Evolutionary conservation across 306 rosid species (phyloP).

Genomic region (Luffa acutangula): DNA sequence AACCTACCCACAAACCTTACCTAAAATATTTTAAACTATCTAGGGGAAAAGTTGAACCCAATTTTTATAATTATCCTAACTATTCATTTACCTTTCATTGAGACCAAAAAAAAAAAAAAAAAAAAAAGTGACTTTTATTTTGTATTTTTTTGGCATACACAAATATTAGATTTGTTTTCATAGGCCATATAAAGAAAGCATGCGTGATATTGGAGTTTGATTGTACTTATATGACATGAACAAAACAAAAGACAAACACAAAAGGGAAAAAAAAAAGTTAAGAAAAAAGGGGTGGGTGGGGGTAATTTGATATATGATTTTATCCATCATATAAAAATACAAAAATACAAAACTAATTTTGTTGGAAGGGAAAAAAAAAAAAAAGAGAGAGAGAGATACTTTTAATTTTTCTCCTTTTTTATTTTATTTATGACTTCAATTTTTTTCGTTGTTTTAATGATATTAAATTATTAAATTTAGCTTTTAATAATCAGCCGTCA

Average conservation of each 20-base stretch:
- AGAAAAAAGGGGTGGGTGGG: not conserved
- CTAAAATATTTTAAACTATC: not conserved
- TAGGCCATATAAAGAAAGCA: not conserved
- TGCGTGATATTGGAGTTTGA: conserved; percentile 1
- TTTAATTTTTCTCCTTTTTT: not conserved
- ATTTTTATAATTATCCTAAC: not conserved
- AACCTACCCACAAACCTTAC: not conserved
- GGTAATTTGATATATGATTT: not conserved
- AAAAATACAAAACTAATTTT: not conserved
- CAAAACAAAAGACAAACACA: conserved; percentile 3
- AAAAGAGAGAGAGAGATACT: not conserved
- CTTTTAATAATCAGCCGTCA: not conserved
- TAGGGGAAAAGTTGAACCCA: not conserved
- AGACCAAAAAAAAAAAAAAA: not conserved
- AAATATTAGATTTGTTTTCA: not conserved
- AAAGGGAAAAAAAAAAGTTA: not conserved
- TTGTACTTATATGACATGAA: not conserved
- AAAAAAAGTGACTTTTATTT: not conserved
- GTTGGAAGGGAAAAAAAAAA: not conserved
- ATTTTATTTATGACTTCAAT: no score
- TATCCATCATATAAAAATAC: not conserved
- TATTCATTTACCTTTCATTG: not conserved
- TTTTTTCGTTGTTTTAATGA: not conserved
- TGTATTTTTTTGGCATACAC: not conserved
- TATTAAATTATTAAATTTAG: not conserved